A percentile compares a stretch with the other conserved stretches of the same genome.
phyloP scores from a whole-genome alignment of 2,329 filamentous ascomycete genomes.

The Triangularia setosa region DNA sequence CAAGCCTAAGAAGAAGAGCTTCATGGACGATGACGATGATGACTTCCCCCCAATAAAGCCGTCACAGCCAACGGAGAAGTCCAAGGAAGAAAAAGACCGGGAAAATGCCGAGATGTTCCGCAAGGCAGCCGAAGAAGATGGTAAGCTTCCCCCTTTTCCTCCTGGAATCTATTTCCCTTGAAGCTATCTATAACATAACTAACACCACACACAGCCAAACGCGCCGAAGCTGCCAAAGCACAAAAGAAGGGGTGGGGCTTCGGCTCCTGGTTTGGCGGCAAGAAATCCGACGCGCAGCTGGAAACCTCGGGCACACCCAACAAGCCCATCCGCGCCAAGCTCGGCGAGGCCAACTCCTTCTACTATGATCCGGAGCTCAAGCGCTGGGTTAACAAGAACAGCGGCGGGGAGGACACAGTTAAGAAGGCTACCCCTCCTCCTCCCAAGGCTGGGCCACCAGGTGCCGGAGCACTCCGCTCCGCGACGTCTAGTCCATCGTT shows the following conservation, averaged over 20 bases:
- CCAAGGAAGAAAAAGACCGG: conserved; percentile 64
- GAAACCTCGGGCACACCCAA: conserved; percentile 39
- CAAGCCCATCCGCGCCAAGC: conserved; percentile 82
- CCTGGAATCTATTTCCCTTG: no score
- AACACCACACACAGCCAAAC: conserved; percentile 50
- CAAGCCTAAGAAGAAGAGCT: conserved; percentile 68
- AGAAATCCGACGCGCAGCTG: conserved; percentile 57
- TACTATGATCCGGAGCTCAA: conserved; percentile 94
- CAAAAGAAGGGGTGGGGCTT: conserved; percentile 75
- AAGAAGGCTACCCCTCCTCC: conserved; percentile 73
- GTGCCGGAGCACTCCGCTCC: conserved; percentile 38
- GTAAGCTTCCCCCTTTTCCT: conserved; percentile 40
- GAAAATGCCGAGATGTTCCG: conserved; percentile 83
- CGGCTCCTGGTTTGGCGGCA: conserved; percentile 73
- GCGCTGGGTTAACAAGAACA: conserved; percentile 98
- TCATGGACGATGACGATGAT: conserved; percentile 78
- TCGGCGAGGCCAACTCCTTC: conserved; percentile 90
- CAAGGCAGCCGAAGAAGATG: conserved; percentile 74
- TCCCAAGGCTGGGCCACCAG: conserved; percentile 48
- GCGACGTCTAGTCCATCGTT: conserved; percentile 50
- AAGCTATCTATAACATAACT: not conserved
- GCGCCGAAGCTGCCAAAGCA: conserved; percentile 46
- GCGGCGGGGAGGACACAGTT: conserved; percentile 59
- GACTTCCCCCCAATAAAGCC: conserved; percentile 54
- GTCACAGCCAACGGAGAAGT: conserved; percentile 53